A percentile compares a stretch with the other conserved stretches of the same genome.
phyloP scores from a whole-genome alignment of 805 yeast genomes.

The Ogataea saltuana region DNA sequence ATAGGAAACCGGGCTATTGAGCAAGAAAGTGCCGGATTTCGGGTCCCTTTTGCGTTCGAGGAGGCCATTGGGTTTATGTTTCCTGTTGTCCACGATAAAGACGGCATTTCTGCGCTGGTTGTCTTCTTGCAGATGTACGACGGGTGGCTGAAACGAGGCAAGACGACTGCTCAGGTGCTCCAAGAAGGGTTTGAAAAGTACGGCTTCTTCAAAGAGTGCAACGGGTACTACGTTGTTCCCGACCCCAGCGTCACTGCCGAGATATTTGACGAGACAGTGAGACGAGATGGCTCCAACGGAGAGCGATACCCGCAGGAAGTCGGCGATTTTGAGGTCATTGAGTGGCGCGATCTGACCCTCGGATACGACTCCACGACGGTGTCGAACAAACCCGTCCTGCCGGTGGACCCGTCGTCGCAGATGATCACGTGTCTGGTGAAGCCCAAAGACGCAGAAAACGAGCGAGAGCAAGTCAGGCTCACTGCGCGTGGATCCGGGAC shows the following conservation, averaged over 20 bases:
- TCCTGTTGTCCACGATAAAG: constrained; percentile 81
- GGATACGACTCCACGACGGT: constrained; percentile 76
- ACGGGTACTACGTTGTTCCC: constrained; percentile 78
- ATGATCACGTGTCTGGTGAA: constrained; percentile 74
- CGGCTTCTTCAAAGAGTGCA: constrained; percentile 83
- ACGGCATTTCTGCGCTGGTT: constrained; percentile 80
- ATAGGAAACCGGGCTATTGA: constrained; percentile 86
- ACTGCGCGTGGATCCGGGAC: constrained; percentile 96
- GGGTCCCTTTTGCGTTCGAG: constrained; percentile 88
- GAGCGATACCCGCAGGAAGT: constrained; percentile 46
- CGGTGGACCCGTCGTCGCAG: constrained; percentile 71
- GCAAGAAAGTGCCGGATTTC: constrained; percentile 59
- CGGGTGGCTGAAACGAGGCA: constrained; percentile 44
- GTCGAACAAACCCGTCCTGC: constrained; percentile 61
- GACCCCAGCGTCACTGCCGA: constrained; percentile 50
- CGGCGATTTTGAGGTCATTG: constrained; percentile 57
- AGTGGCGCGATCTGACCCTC: constrained; percentile 81
- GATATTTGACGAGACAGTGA: constrained; percentile 53
- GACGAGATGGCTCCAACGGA: constrained; percentile 24
- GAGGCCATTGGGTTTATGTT: constrained; percentile 98
- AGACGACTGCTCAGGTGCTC: constrained; percentile 50
- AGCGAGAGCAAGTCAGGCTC: constrained; percentile 53
- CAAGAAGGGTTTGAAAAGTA: constrained; percentile 59
- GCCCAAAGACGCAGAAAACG: constrained; percentile 17
- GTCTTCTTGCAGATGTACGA: constrained; percentile 73